Evolutionary conservation across 352 stramenopile species (phyloP).

Genomic region (Phytophthora macrochlamydospora): DNA sequence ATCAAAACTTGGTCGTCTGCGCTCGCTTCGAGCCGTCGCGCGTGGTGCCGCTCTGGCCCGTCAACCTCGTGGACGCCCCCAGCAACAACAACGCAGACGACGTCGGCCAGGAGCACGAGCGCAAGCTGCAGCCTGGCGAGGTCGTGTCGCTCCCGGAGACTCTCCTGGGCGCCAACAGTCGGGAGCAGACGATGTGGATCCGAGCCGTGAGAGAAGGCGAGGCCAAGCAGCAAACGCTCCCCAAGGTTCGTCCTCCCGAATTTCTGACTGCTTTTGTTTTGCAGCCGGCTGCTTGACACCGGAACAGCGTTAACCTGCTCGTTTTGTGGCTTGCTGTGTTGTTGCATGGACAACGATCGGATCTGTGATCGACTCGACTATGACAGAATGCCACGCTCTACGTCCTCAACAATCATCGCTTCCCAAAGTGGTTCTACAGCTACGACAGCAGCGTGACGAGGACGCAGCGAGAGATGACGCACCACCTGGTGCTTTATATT

Average conservation of each 20-base stretch:
- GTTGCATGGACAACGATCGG: too few species aligned
- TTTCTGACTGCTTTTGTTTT: neutral
- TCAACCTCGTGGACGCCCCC: neutral
- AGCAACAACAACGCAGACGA: neutral
- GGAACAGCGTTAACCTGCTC: neutral
- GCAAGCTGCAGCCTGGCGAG: constrained; percentile 24
- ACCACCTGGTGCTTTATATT: constrained; percentile 51
- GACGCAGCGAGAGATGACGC: constrained; percentile 50
- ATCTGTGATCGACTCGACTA: too few species aligned
- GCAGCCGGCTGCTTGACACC: neutral
- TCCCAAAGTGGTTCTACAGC: constrained; percentile 56
- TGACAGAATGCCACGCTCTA: constrained; percentile 41
- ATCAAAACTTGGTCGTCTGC: too few species aligned
- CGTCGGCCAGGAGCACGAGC: constrained; percentile 2
- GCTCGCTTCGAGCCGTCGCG: too few species aligned
- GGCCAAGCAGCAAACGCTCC: constrained; percentile 30
- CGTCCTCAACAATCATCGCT: constrained; percentile 59
- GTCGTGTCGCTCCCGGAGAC: constrained; percentile 18
- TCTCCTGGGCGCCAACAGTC: constrained; percentile 6
- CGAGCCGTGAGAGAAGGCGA: constrained; percentile 44
- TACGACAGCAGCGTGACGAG: constrained; percentile 56
- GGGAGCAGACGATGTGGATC: constrained; percentile 39
- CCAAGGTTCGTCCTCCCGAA: constrained; percentile 20
- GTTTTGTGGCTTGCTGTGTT: neutral
- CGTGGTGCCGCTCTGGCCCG: constrained; percentile 6